Percentiles rank a stretch among this genome's conserved stretches.
Evolutionary conservation across 306 rosid genomes (phyloP).

Genomic region (Pterocarpus santalinus): DNA sequence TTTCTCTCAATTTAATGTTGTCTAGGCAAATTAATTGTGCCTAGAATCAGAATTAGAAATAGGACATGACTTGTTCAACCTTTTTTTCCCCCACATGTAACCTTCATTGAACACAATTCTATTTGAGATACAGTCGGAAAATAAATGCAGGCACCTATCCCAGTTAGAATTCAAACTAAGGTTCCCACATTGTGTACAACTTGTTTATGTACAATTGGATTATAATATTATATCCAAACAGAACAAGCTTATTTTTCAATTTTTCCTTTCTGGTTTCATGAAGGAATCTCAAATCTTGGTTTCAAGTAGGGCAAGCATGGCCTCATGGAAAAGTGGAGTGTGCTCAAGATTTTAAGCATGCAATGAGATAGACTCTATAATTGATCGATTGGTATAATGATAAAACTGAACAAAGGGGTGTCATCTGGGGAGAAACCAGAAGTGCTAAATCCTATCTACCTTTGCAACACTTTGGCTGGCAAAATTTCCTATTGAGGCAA

Average conservation of each 20-base stretch:
- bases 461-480: background rate
- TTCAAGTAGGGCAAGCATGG: constrained; percentile 5
- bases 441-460: constrained; percentile 8
- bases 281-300: constrained; percentile 5
- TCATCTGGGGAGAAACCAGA: constrained; percentile 25
- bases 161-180: too few species aligned
- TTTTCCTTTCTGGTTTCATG: background rate
- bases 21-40: background rate
- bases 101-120: background rate
- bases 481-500: constrained; percentile 20
- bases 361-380: constrained; percentile 11
- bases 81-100: constrained; percentile 11
- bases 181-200: too few species aligned
- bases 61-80: constrained; percentile 9
- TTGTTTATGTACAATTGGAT: too few species aligned
- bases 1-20: background rate
- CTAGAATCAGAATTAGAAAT: background rate
- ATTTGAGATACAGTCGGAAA: too few species aligned
- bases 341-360: background rate
- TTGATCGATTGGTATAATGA: constrained; percentile 8
- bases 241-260: background rate
- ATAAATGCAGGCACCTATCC: too few species aligned
- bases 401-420: background rate
- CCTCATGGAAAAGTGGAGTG: background rate
- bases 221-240: background rate